phyloP scores from a whole-genome alignment of 78 protist species.

The Bigelowiella natans region DNA sequence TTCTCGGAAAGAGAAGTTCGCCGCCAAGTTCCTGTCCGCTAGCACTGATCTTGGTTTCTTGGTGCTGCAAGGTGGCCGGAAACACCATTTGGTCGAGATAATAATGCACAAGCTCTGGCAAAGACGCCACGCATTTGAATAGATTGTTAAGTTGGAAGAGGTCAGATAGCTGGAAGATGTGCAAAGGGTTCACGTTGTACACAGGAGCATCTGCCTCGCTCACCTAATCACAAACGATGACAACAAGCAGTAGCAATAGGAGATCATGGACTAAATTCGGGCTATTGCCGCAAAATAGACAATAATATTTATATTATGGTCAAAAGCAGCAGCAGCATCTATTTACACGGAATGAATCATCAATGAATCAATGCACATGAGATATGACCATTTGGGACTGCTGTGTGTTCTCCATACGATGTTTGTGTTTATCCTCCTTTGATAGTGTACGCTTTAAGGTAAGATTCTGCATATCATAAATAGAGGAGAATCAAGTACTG shows the following conservation, averaged over 20 bases:
- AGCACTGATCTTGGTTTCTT: conserved; percentile 21
- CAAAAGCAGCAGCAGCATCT: background rate
- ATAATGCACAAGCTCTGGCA: conserved; percentile 6
- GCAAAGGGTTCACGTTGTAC: conserved; percentile 34
- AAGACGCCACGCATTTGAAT: background rate
- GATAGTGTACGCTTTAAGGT: background rate
- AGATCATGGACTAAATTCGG: background rate
- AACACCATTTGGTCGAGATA: conserved; percentile 19
- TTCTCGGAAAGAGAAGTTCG: conserved; percentile 23
- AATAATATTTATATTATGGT: background rate
- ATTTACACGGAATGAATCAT: background rate
- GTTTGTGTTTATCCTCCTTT: background rate
- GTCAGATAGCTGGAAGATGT: conserved; percentile 46
- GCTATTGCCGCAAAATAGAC: background rate
- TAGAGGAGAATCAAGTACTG: no score
- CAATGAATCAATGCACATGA: no score
- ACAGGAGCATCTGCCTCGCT: background rate
- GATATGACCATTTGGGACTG: background rate
- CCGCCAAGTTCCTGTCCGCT: conserved; percentile 41
- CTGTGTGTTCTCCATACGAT: background rate
- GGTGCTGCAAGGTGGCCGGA: conserved; percentile 24
- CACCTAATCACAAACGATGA: background rate
- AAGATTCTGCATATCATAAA: no score
- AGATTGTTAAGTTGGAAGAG: conserved; percentile 27
- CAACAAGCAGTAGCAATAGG: background rate